phyloP scores from a whole-genome alignment of 257 asterid species.

The Jacaranda mimosifolia region DNA sequence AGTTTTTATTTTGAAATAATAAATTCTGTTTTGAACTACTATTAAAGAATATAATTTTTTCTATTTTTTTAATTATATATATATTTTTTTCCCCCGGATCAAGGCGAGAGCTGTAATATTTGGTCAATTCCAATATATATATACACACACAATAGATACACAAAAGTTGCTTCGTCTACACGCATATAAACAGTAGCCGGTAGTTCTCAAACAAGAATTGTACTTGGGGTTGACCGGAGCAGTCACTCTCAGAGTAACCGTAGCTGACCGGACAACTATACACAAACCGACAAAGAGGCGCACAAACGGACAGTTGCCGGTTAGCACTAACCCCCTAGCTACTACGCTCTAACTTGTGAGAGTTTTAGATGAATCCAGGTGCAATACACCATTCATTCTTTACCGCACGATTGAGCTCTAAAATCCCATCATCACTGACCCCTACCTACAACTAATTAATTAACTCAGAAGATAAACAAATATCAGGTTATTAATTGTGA shows the following conservation, averaged over 20 bases:
- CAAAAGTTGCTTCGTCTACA: neutral
- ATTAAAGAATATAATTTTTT: too few species aligned
- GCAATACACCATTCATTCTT: too few species aligned
- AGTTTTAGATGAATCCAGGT: too few species aligned
- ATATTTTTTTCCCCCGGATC: too few species aligned
- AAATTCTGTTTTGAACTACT: too few species aligned
- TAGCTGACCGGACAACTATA: constrained; percentile 15
- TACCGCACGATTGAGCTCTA: too few species aligned
- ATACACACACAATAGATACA: neutral
- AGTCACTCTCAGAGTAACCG: constrained; percentile 19
- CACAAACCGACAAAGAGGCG: constrained; percentile 20
- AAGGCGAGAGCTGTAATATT: too few species aligned
- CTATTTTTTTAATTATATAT: too few species aligned
- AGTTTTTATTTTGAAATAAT: too few species aligned
- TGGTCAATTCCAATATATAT: too few species aligned
- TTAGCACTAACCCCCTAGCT: constrained; percentile 24
- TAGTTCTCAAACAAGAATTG: neutral
- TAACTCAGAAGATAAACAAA: neutral
- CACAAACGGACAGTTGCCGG: constrained; percentile 29
- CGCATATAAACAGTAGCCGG: neutral
- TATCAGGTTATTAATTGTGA: neutral
- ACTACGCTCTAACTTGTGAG: neutral
- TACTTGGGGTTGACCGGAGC: constrained; percentile 23
- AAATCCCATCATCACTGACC: too few species aligned
- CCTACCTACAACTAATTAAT: neutral